These are phyloP conservation scores for Plasmodium gaboni DNA, from an alignment of 169 alveolate species.

Conservation along the genomic window DNA sequence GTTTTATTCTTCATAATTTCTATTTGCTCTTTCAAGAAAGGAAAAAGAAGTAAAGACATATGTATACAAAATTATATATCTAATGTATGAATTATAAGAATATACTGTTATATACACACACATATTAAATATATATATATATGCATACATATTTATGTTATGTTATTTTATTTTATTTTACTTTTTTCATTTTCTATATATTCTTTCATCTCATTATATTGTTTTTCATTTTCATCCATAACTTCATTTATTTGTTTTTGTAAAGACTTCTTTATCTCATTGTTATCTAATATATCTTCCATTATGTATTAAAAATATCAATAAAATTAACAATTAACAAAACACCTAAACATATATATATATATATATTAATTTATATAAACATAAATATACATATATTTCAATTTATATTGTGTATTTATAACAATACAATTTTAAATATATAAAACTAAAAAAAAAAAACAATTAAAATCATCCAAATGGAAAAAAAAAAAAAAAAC, in stretches of 20 bases:
- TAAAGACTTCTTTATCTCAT: slow-evolving; percentile 37
- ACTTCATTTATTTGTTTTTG: slow-evolving; percentile 50
- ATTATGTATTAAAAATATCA: background rate
- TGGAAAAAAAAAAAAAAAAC: too few species aligned
- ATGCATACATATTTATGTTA: background rate
- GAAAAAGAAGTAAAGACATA: slow-evolving; percentile 5
- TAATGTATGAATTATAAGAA: too few species aligned
- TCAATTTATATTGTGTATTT: too few species aligned
- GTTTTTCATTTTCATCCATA: slow-evolving; percentile 55
- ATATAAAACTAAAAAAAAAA: too few species aligned
- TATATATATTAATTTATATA: too few species aligned
- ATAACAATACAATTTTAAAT: too few species aligned
- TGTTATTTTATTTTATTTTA: background rate
- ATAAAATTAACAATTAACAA: too few species aligned
- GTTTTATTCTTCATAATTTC: slow-evolving; percentile 63
- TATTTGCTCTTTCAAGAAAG: slow-evolving; percentile 37
- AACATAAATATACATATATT: too few species aligned
- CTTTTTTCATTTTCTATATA: slow-evolving; percentile 71
- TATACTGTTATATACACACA: too few species aligned
- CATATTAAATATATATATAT: too few species aligned
- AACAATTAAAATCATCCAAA: too few species aligned
- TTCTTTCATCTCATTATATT: slow-evolving; percentile 61
- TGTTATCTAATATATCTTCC: slow-evolving; percentile 48
- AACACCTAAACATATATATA: too few species aligned
- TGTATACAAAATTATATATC: background rate